Evolutionary conservation across 768 basidiomycete species (phyloP).

Genomic region (Pisolithus orientalis): DNA sequence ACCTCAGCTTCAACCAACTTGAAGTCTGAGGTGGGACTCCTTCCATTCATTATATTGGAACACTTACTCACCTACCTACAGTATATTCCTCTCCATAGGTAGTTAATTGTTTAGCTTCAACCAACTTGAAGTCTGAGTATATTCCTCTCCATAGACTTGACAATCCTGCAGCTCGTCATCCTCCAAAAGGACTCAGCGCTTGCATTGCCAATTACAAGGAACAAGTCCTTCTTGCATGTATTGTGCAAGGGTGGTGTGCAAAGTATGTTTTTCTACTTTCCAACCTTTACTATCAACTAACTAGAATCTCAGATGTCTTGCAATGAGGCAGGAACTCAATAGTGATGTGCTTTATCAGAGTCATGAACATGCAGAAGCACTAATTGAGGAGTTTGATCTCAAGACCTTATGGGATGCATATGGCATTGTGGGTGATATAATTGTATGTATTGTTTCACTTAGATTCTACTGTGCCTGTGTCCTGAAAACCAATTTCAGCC

Average conservation of each 20-base stretch:
- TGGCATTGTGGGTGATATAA: conserved; percentile 20
- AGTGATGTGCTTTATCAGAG: neutral
- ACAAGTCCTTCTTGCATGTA: conserved; percentile 26
- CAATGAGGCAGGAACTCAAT: neutral
- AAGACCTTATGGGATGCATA: conserved; percentile 20
- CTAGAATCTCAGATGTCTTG: neutral
- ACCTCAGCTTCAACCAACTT: too few relatives aligned
- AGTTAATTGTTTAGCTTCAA: too few relatives aligned
- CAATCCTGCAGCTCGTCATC: too few relatives aligned
- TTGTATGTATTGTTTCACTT: conserved; percentile 10
- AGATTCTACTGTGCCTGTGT: neutral
- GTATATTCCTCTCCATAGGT: too few relatives aligned
- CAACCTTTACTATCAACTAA: neutral
- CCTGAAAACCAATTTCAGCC: conserved; percentile 14
- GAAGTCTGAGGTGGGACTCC: too few relatives aligned
- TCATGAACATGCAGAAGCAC: neutral
- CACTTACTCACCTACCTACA: too few relatives aligned
- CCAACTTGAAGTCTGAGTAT: too few relatives aligned
- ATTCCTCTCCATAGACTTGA: too few relatives aligned
- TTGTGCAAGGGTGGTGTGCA: conserved; percentile 30
- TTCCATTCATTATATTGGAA: too few relatives aligned
- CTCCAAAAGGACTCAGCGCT: conserved; percentile 14
- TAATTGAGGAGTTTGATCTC: neutral
- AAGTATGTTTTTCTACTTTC: neutral
- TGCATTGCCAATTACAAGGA: conserved; percentile 36